Base-by-base conservation (phyloP, 2,329 filamentous ascomycete genomes). In the Botrytis sinoallii region DNA sequence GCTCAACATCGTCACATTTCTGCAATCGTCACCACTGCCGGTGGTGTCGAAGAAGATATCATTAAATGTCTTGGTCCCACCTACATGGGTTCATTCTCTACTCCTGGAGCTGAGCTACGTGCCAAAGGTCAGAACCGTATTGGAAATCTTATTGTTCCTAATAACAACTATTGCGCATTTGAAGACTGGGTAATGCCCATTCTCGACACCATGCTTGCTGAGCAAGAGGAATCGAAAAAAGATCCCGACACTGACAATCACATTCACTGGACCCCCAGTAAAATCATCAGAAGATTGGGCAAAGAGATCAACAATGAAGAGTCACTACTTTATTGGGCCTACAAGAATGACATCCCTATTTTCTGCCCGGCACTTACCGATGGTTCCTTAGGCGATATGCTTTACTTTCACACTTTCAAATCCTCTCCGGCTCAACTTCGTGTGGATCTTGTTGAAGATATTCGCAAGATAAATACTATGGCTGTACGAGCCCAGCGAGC, bases 141-240 rank as follows among this genome's bases (percentile, higher is more conserved):
- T 79, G 96, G 96, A 70, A 98, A 99, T 80, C 88, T 99, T 1
- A 87, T 98, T 35, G 96, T 99, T 1, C 96, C 96, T 9, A 99
- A 99, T 82, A 93, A 91, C 82, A 99, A 99, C 84, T 97, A 99
- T 85, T 98, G 96, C 82, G 90, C 92, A 10, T 99, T 99, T 79
- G 96, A 99, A 82, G 96, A 99, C 84, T 99, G 96, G 96, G 87
- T 99, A 10, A 88, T 98, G 68, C 96, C 96, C 3, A 97, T 99
- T 78, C 86, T 99, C n/a, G 93, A 98, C 84, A 90, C 85, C 77
- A 96, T 99, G 94, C 87, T 98, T 3, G 91, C 92, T 77, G 96
- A 99, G 83, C 96, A 99, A 82, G 95, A 98, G 82, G 91, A 90
- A 0, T 91, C 89, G 79, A 92, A 90, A 81, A 89, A 92, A 73